A percentile compares a stretch with the other conserved stretches of the same genome.
These are phyloP conservation scores for Dalbergia cultrata DNA, from an alignment of 306 rosid species.

Conservation along the genomic window DNA sequence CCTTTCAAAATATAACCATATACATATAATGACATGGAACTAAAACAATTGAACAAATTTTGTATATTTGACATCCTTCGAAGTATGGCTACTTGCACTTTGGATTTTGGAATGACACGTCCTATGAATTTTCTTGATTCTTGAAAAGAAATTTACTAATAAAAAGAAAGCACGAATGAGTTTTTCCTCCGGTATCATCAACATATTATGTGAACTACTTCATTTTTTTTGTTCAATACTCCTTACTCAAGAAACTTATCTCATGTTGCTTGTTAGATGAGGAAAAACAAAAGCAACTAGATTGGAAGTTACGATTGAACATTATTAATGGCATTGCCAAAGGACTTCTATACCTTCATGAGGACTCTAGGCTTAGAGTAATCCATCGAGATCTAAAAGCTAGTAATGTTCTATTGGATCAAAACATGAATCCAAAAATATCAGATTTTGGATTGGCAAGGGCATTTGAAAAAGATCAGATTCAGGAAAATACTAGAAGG, in stretches of 20 bases:
- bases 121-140: conserved; percentile 2
- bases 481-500: conserved; percentile 52
- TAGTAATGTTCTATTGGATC: conserved; percentile 56
- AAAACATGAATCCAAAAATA: conserved; percentile 61
- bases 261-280: conserved; percentile 40
- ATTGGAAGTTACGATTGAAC: conserved; percentile 49
- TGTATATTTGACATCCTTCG: no score
- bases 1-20: no score
- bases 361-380: conserved; percentile 57
- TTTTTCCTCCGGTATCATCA: not conserved
- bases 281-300: conserved; percentile 45
- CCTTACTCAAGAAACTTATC: not conserved
- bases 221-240: not conserved
- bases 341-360: conserved; percentile 65
- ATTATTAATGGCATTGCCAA: conserved; percentile 61
- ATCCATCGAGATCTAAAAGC: conserved; percentile 67
- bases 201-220: not conserved
- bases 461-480: conserved; percentile 52
- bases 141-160: not conserved
- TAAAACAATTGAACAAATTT: no score
- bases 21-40: no score
- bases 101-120: not conserved
- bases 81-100: no score
- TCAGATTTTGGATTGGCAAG: conserved; percentile 66
- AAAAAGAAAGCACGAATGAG: not conserved